Evolutionary conservation across 768 basidiomycete species (phyloP), one percentile per base, ranked within the genome.

Genomic region (Kwoniella sp.): DNA sequence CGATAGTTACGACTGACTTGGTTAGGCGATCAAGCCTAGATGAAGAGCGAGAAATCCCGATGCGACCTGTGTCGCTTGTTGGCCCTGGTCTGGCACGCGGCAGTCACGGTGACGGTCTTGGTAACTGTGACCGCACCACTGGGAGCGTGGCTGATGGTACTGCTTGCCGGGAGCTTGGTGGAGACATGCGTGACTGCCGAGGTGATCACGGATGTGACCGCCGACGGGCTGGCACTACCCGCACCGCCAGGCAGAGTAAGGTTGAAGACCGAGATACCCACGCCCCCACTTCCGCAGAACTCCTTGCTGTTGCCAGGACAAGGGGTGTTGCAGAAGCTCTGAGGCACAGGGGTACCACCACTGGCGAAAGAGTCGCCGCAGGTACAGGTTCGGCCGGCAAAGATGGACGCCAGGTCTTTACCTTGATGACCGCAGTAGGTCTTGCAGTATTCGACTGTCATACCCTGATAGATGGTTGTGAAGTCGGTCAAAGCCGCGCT

Each of bases 391-490:
- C 41, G 26, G 5, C 55, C 55, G 12, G 45, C 45, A n/a, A 36
- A 33, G 12, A 56, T 43, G 5, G 28, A 48, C 2, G 55, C 55
- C 8, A 49, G 14, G 11, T 10, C 29, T 19, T 50, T 48, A 22
- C 42, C 39, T 19, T 56, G 49, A 5, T 48, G 48, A 7, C 14
- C 44, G 36, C 55, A 56, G 32, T 56, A 56, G 14, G 43, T 45
- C 36, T 56, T 56, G 23, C 55, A 56, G 38, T 37, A 50, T 29
- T 56, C 55, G 37, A 56, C 36, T 1, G 55, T 56, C 48, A 50
- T 50, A 5, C 31, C 11, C 17, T 36, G 37, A 36, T 50, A 50
- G 22, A 28, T 50, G 48, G 50, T 56, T n/a, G 31, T 46, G 22
- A 49, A 31, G 10, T 42, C 43, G 14, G 40, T 38, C 4, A 56